A percentile compares a stretch with the other conserved stretches of the same genome.
Conservation (phyloP, 306 rosid genomes). For the Acacia crassicarpa region DNA sequence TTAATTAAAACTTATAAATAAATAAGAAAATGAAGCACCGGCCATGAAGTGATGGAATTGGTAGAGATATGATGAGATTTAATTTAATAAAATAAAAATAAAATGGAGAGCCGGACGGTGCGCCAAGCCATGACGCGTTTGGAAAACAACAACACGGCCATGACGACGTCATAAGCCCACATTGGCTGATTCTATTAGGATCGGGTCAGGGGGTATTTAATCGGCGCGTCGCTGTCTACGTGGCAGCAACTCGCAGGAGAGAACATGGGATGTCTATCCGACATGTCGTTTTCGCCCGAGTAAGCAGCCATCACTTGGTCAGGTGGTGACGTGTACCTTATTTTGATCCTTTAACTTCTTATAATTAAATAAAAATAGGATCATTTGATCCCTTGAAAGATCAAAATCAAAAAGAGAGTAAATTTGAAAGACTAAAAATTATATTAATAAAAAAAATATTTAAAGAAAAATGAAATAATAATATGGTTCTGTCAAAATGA, state of each 20-base stretch:
- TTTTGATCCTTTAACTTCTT: too few species aligned
- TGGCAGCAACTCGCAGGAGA: not conserved
- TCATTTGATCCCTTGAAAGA: rapidly evolving
- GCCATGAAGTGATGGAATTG: not conserved
- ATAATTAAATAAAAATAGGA: too few species aligned
- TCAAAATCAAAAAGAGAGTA: too few species aligned
- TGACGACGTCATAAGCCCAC: not conserved
- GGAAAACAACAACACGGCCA: not conserved
- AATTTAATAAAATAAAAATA: not conserved
- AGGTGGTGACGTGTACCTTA: not conserved
- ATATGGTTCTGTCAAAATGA: not conserved
- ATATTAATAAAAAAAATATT: not conserved
- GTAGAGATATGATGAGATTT: not conserved
- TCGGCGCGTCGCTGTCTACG: not conserved
- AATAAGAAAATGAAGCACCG: not conserved
- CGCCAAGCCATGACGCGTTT: not conserved
- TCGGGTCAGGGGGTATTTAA: not conserved
- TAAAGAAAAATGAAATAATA: not conserved
- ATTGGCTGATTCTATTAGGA: not conserved
- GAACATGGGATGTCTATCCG: not conserved
- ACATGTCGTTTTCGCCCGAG: not conserved
- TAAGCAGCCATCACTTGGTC: not conserved
- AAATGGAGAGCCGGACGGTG: not conserved
- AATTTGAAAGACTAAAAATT: too few species aligned
- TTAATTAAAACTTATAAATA: too few species aligned